phyloP scores from a whole-genome alignment of 1,139 yeast genomes.

The Yamadazyma conglobata region DNA sequence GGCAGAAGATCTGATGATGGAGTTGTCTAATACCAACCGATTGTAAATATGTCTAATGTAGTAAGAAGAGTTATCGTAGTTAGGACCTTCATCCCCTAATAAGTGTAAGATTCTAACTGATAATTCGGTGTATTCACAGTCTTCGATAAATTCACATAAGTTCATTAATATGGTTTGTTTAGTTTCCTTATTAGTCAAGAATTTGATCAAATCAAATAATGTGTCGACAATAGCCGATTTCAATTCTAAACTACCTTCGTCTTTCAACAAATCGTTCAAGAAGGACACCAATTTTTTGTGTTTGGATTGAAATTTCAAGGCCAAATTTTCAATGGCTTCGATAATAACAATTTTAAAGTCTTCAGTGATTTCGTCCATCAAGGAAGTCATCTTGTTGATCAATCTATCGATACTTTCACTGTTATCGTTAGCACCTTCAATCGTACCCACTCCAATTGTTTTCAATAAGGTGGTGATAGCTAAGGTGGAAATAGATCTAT shows the following conservation, averaged over 20 bases:
- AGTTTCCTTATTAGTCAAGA: conserved; percentile 71
- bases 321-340: conserved; percentile 89
- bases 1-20: conserved; percentile 93
- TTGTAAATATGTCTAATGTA: conserved; percentile 95
- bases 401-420: conserved; percentile 82
- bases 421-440: conserved; percentile 30
- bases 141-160: conserved; percentile 95
- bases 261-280: conserved; percentile 80
- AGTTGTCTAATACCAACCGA: conserved; percentile 92
- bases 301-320: conserved; percentile 89
- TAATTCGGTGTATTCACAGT: conserved; percentile 93
- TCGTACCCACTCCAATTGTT: conserved; percentile 77
- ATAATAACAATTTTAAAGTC: conserved; percentile 93
- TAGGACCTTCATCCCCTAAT: conserved; percentile 93
- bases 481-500: conserved; percentile 95
- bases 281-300: conserved; percentile 80
- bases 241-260: conserved; percentile 84
- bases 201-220: conserved; percentile 80
- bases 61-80: conserved; percentile 78
- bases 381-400: conserved; percentile 80
- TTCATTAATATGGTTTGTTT: conserved; percentile 82
- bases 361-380: conserved; percentile 92
- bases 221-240: conserved; percentile 91
- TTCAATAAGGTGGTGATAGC: conserved; percentile 94
- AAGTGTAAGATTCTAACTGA: conserved; percentile 87